phyloP scores from a whole-genome alignment of 2,329 filamentous ascomycete genomes.

The Apiospora arundinis region DNA sequence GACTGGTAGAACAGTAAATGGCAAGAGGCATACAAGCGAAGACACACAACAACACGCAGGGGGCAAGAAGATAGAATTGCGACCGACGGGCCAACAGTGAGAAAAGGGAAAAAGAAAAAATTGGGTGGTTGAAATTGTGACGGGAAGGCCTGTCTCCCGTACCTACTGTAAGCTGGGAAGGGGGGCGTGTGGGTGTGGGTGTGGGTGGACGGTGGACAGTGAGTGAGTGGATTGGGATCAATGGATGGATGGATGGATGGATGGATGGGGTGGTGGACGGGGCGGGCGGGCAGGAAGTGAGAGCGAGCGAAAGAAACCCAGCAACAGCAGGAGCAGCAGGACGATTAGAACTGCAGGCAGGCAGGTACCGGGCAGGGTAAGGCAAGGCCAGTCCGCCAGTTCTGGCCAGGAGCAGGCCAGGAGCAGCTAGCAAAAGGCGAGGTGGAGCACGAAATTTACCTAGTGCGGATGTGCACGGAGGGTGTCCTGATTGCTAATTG shows the following conservation, averaged over 20 bases:
- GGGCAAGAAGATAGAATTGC: conserved; percentile 29
- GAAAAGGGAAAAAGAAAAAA: conserved; percentile 35
- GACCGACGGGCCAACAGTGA: conserved; percentile 23
- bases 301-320: neutral
- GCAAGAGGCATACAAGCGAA: conserved; percentile 16
- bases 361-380: neutral
- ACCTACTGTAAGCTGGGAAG: conserved; percentile 25
- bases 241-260: conserved; percentile 29
- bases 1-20: conserved; percentile 5
- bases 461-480: conserved; percentile 18
- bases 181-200: neutral
- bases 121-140: conserved; percentile 40
- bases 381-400: neutral
- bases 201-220: conserved; percentile 26
- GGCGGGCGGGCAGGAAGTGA: neutral
- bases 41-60: conserved; percentile 22
- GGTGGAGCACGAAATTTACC: conserved; percentile 11
- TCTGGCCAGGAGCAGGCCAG: neutral
- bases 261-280: neutral
- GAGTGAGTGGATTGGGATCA: conserved; percentile 27
- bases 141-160: conserved; percentile 31
- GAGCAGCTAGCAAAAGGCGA: conserved; percentile 11
- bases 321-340: neutral
- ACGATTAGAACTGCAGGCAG: neutral
- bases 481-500: conserved; percentile 16